Evolutionary conservation across 2,329 filamentous ascomycete genomes (phyloP).

Genomic region (Neobulgaria alba): DNA sequence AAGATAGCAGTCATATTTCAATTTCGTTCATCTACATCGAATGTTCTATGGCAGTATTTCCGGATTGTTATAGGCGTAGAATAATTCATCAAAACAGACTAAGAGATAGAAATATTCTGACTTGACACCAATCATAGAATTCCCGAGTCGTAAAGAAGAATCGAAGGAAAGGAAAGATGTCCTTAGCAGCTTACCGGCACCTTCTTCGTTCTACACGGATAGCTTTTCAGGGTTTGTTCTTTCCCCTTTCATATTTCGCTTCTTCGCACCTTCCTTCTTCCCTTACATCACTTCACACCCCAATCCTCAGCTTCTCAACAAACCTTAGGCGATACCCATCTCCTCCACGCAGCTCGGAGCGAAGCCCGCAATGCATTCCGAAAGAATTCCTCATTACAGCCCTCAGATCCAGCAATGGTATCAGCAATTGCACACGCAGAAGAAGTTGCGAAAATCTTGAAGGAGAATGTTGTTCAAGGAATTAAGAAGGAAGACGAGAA

Average conservation of each 20-base stretch:
- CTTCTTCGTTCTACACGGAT: constrained; percentile 72
- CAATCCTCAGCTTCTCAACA: not conserved
- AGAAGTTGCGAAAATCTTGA: constrained; percentile 71
- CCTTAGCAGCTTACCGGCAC: constrained; percentile 69
- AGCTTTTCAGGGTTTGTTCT: constrained; percentile 65
- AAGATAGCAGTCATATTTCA: not conserved
- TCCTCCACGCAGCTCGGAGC: constrained; percentile 60
- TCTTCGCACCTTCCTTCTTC: not conserved
- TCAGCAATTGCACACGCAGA: constrained; percentile 69
- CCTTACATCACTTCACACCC: not conserved
- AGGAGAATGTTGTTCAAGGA: constrained; percentile 85
- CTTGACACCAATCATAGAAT: too few relatives aligned
- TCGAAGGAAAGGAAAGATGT: constrained; percentile 44
- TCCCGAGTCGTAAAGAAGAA: too few relatives aligned
- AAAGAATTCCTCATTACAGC: constrained; percentile 49
- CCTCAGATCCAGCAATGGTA: constrained; percentile 48
- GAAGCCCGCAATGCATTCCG: constrained; percentile 71
- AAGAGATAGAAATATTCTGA: too few relatives aligned
- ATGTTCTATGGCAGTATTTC: too few relatives aligned
- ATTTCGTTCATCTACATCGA: not conserved
- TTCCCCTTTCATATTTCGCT: not conserved
- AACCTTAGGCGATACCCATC: constrained; percentile 55
- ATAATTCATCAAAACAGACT: too few relatives aligned
- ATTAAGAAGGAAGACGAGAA: constrained; percentile 36
- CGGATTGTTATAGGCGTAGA: too few relatives aligned